phyloP scores from a whole-genome alignment of 768 basidiomycete species.

The Tricholoma matsutake region DNA sequence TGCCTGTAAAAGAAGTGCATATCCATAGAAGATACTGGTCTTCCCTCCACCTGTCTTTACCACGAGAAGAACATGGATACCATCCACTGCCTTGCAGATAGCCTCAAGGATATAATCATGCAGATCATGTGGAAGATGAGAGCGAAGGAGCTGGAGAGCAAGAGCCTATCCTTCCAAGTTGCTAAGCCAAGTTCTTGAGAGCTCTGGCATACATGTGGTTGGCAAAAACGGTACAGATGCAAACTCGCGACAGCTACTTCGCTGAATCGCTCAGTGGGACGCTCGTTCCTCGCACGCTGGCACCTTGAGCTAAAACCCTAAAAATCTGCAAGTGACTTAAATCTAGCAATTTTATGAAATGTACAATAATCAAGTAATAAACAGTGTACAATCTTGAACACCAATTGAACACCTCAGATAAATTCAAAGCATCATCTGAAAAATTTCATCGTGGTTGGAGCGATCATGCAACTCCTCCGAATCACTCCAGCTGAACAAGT shows the following conservation, averaged over 20 bases:
- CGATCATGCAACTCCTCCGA: slow-evolving; percentile 21
- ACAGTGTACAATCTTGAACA: background rate
- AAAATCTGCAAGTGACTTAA: too few relatives aligned
- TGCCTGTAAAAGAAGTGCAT: too few relatives aligned
- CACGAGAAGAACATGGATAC: slow-evolving; percentile 16
- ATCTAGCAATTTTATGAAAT: too few relatives aligned
- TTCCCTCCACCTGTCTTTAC: slow-evolving; percentile 18
- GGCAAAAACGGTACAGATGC: background rate
- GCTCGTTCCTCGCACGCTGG: too few relatives aligned
- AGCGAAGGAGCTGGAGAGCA: background rate
- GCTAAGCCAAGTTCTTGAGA: background rate
- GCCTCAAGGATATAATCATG: too few relatives aligned
- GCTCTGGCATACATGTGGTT: background rate
- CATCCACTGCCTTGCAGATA: too few relatives aligned
- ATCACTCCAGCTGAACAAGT: slow-evolving; percentile 35
- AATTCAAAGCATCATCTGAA: slow-evolving; percentile 27
- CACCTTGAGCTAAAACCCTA: too few relatives aligned
- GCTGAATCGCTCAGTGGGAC: too few relatives aligned
- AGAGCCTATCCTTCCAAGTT: background rate
- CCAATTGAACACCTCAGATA: too few relatives aligned
- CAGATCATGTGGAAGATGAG: too few relatives aligned
- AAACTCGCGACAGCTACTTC: slow-evolving; percentile 11
- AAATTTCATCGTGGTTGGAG: slow-evolving; percentile 14
- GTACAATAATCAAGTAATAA: background rate
- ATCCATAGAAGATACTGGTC: slow-evolving; percentile 9